Conservation (phyloP, 2,329 filamentous ascomycete species). For the Laburnicola sp. region DNA sequence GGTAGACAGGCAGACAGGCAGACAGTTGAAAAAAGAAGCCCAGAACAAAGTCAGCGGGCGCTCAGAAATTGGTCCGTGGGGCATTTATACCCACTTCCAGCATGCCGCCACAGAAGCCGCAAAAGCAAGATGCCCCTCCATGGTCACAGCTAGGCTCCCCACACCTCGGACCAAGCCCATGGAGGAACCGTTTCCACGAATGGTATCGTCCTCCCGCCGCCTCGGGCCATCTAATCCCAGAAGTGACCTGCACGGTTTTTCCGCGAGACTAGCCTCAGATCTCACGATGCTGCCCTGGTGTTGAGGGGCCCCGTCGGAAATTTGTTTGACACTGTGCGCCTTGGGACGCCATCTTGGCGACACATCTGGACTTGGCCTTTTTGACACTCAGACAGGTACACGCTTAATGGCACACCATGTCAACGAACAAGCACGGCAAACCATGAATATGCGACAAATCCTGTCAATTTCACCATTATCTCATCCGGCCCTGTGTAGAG, state of each 20-base stretch:
- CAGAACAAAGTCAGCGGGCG: neutral
- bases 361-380: too few species aligned
- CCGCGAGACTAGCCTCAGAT: conserved; percentile 7
- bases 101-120: neutral
- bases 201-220: conserved; percentile 19
- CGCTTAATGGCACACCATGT: too few species aligned
- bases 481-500: neutral
- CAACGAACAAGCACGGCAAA: too few species aligned
- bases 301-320: conserved; percentile 11
- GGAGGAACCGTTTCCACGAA: conserved; percentile 27
- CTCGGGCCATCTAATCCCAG: conserved; percentile 6
- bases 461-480: neutral
- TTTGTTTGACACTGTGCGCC: too few species aligned
- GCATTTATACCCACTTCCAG: conserved; percentile 4
- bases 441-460: neutral
- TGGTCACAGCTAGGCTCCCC: conserved; percentile 1
- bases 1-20: neutral
- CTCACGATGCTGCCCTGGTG: conserved; percentile 26
- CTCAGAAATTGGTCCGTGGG: neutral
- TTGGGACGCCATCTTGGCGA: too few species aligned
- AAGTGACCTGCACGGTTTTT: conserved; percentile 7
- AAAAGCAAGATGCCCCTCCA: conserved; percentile 9
- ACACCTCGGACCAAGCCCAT: conserved; percentile 8
- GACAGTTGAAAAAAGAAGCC: neutral
- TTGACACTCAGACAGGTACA: too few species aligned